Conservation (phyloP, 495 filamentous ascomycete species). For the Xylaria venustula region DNA sequence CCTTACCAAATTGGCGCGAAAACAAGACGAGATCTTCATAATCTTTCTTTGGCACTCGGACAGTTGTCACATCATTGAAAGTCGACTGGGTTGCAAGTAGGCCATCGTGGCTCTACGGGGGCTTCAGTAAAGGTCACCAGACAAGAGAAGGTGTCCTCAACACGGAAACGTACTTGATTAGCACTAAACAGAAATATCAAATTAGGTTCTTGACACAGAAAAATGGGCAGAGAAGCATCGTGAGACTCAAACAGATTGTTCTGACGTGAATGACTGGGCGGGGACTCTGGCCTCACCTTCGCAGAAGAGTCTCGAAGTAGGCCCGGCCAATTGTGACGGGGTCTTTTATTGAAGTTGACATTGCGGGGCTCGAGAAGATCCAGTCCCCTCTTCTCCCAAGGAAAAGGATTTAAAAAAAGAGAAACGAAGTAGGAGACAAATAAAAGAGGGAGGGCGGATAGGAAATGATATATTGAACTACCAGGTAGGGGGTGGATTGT, state of each 20-base stretch:
- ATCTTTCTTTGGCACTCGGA: constrained; percentile 29
- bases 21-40: constrained; percentile 30
- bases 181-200: constrained; percentile 2
- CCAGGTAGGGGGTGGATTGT: not conserved
- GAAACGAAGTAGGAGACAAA: not conserved
- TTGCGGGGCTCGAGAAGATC: not conserved
- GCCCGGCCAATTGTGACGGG: constrained; percentile 52
- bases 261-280: not conserved
- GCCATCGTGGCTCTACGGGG: constrained; percentile 7
- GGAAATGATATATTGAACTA: constrained; percentile 2
- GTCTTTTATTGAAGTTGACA: constrained; percentile 22
- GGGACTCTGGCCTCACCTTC: constrained; percentile 40
- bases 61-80: not conserved
- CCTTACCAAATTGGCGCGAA: constrained; percentile 37
- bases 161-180: constrained; percentile 15
- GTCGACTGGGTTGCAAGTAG: not conserved
- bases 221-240: not conserved
- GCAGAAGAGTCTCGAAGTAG: constrained; percentile 53
- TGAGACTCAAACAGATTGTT: not conserved
- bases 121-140: not conserved
- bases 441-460: not conserved
- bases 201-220: not conserved
- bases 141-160: not conserved
- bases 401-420: not conserved
- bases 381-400: not conserved